A percentile compares a stretch with the other conserved stretches of the same genome.
These are phyloP conservation scores for Pseudogymnoascus sp. DNA, from an alignment of 2,329 filamentous ascomycete species.

Conservation along the genomic window DNA sequence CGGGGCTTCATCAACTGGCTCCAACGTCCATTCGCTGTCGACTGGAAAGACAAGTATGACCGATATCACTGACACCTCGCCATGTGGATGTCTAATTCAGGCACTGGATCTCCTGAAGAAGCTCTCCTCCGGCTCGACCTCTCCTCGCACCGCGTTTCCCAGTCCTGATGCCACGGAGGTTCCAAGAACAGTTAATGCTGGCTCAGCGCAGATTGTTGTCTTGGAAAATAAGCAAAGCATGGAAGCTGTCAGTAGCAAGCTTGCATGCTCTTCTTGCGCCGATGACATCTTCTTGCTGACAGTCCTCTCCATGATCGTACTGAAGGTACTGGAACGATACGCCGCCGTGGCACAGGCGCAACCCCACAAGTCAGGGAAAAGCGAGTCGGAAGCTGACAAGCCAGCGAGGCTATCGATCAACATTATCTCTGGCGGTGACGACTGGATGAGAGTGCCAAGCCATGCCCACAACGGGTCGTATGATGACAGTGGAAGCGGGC, in stretches of 20 bases:
- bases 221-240: conserved; percentile 26
- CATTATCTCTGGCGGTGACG: conserved; percentile 19
- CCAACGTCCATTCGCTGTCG: background rate
- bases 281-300: conserved; percentile 29
- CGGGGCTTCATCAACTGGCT: background rate
- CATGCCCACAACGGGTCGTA: background rate
- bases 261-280: conserved; percentile 29
- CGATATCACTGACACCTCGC: background rate
- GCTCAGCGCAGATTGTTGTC: conserved; percentile 20
- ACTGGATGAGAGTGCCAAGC: conserved; percentile 10
- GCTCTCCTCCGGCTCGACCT: conserved; percentile 16
- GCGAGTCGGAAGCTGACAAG: background rate
- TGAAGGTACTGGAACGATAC: conserved; percentile 32
- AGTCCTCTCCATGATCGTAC: conserved; percentile 29
- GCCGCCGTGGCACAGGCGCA: conserved; percentile 19
- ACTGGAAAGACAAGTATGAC: background rate
- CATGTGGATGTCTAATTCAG: conserved; percentile 18
- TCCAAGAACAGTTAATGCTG: background rate
- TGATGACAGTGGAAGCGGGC: conserved; percentile 1
- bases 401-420: conserved; percentile 6
- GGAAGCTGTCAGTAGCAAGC: conserved; percentile 26
- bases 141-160: background rate
- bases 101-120: conserved; percentile 23
- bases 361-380: background rate
- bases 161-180: background rate